Evolutionary conservation across 2,329 filamentous ascomycete species (phyloP).

Genomic region (Trichoderma harzianum): DNA sequence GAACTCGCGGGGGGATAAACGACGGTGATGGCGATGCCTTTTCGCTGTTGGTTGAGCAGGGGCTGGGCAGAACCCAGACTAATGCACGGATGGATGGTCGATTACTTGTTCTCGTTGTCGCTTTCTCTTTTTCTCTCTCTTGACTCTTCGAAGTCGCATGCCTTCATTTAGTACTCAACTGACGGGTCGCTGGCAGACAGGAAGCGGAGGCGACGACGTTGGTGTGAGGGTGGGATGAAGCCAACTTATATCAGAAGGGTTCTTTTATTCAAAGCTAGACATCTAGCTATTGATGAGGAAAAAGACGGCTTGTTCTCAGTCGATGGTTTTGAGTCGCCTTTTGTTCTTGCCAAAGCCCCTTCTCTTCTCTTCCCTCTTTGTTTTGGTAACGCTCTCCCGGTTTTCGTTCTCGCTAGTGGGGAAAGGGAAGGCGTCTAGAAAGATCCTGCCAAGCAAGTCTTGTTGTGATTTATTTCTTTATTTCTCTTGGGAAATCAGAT

Average conservation of each 20-base stretch:
- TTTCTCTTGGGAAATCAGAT: neutral
- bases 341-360: neutral
- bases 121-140: neutral
- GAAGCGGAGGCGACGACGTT: neutral
- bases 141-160: neutral
- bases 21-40: neutral
- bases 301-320: neutral
- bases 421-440: neutral
- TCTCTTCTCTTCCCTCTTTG: neutral
- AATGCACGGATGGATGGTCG: neutral
- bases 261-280: slow-evolving; percentile 20
- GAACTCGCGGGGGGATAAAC: neutral
- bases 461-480: neutral
- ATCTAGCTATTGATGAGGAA: slow-evolving; percentile 18
- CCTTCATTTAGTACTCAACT: neutral
- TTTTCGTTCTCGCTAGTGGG: neutral
- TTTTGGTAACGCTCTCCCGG: neutral
- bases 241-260: neutral
- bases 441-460: neutral
- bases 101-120: neutral
- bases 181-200: neutral
- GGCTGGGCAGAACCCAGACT: neutral
- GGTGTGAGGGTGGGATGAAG: neutral
- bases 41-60: neutral
- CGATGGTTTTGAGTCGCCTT: neutral